Conservation (phyloP, 176 grass and related monocot genomes). For the Musa troglodytarum region DNA sequence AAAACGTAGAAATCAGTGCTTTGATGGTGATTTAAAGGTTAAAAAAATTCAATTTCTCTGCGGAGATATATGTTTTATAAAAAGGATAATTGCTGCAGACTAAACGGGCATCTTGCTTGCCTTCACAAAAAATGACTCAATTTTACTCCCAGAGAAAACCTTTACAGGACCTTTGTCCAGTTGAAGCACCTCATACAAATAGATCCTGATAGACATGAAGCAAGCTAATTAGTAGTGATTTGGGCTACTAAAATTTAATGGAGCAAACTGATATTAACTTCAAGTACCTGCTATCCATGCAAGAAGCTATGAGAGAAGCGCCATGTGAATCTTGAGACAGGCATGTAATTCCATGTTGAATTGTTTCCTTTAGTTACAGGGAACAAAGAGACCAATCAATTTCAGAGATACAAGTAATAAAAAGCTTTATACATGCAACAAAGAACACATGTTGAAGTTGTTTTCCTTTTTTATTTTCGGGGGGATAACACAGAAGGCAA, state of each 20-base stretch:
- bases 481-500: no score
- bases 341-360: slow-evolving; percentile 80
- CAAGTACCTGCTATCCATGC: slow-evolving; percentile 83
- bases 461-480: neutral
- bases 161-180: slow-evolving; percentile 74
- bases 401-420: neutral
- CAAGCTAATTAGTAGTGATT: neutral
- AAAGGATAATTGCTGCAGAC: no score
- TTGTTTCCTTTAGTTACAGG: slow-evolving; percentile 41
- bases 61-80: neutral
- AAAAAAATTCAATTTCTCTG: neutral
- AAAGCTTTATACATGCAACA: neutral
- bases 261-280: neutral
- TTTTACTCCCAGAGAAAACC: slow-evolving; percentile 68
- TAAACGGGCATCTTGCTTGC: slow-evolving; percentile 15
- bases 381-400: slow-evolving; percentile 12
- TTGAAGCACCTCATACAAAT: slow-evolving; percentile 77
- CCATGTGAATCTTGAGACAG: slow-evolving; percentile 81
- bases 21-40: neutral
- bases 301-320: slow-evolving; percentile 62
- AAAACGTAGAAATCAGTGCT: slow-evolving; percentile 2
- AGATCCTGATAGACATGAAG: slow-evolving; percentile 48
- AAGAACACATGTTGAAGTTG: neutral
- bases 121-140: slow-evolving; percentile 96
- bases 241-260: neutral